Percentiles rank a stretch among this genome's conserved stretches.
These are phyloP conservation scores for Cocos nucifera DNA, from an alignment of 176 grass and related monocot genomes.

Conservation along the genomic window DNA sequence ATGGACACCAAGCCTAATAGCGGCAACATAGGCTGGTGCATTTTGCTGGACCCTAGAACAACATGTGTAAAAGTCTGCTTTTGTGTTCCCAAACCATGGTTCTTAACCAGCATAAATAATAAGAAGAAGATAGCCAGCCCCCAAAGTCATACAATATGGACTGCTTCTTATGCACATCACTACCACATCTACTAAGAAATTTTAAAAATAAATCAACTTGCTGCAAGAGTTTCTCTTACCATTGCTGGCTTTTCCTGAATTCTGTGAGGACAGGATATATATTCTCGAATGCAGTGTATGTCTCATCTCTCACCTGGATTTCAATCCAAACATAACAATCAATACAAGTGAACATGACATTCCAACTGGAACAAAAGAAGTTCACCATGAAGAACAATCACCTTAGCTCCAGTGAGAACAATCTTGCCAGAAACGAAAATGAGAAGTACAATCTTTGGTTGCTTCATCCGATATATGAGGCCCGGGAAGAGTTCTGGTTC, in stretches of 20 bases:
- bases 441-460: conserved; percentile 91
- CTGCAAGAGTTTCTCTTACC: conserved; percentile 30
- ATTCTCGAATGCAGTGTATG: conserved; percentile 90
- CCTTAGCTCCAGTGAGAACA: conserved; percentile 94
- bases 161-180: too few species aligned
- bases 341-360: not conserved
- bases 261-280: conserved; percentile 86
- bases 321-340: not conserved
- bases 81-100: too few species aligned
- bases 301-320: conserved; percentile 84
- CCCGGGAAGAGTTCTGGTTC: conserved; percentile 92
- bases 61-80: too few species aligned
- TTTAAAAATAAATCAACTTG: too few species aligned
- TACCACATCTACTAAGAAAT: too few species aligned
- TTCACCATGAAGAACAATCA: conserved; percentile 7
- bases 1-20: too few species aligned
- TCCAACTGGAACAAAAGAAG: not conserved
- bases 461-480: conserved; percentile 91
- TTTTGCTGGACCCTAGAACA: too few species aligned
- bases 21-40: too few species aligned
- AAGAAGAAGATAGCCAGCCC: too few species aligned
- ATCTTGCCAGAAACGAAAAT: conserved; percentile 99
- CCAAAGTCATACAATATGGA: too few species aligned
- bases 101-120: too few species aligned
- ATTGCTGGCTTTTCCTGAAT: conserved; percentile 90